Evolutionary conservation across 805 yeast species (phyloP), one percentile per base, ranked within the genome.

Genomic region (Yarrowia deformans): DNA sequence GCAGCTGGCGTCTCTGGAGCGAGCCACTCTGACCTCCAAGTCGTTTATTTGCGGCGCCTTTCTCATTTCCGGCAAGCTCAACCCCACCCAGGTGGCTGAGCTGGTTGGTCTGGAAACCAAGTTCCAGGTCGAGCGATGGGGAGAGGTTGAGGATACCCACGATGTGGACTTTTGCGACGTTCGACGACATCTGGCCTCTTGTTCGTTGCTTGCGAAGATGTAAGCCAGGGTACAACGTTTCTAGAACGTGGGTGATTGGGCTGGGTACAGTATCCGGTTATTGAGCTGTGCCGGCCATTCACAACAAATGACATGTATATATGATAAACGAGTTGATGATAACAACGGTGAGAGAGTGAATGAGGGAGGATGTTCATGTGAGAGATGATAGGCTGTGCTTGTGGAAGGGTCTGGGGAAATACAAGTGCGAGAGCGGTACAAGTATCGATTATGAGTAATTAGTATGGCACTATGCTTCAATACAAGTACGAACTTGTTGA

Each of bases 131-230:
- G 87, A 87, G 29, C 85, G 88, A 75, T 95, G 99, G 99, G 99
- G 99, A 40, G 98, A 94, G 79, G 98, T 94, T 32, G 98, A 95
- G 80, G 99, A 95, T 76, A 92, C 98, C 2, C 99, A 95, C 77
- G 99, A 95, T 77, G 98, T 95, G n/a, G 97, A 91, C 75, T 89
- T 90, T 78, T 97, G 88, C 48, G 98, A 95, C 74, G 84, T 96
- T 74, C 83, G 91, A 75, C 87, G 98, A 78, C 87, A 88, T 75
- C 84, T 95, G n/a, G 55, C 68, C 6, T 19, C 39, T 7, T 42
- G 50, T 19, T 34, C 66, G 40, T 32, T 60, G 34, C 14, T 60
- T 3, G 52, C 42, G 0, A 18, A 34, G 3, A 34, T 60, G 42
- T 60, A 23, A 23, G 29, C 29, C 29, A 23, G 29, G 29, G 29